Conservation (phyloP, 306 rosid species). For the Dryas drummondii region DNA sequence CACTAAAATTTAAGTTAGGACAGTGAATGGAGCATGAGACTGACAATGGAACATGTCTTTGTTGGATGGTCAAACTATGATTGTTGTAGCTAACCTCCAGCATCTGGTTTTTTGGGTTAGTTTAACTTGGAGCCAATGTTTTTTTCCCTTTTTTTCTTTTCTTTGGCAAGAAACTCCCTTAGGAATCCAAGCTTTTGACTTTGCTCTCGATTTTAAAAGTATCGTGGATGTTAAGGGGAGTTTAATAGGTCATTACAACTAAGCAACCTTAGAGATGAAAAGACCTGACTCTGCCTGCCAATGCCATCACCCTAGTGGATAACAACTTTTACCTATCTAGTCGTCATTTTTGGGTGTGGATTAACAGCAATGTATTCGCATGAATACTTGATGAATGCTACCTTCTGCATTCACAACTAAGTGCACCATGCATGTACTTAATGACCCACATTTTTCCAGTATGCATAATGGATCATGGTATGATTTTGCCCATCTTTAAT, state of each 20-base stretch:
- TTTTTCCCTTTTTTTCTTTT: neutral
- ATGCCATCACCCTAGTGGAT: neutral
- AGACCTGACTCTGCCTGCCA: neutral
- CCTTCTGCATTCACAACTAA: neutral
- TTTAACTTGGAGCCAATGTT: neutral
- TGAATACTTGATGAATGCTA: neutral
- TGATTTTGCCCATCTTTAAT: neutral
- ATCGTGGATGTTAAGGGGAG: neutral
- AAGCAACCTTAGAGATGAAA: constrained; percentile 6
- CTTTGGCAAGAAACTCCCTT: neutral
- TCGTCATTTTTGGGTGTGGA: neutral
- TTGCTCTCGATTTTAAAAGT: neutral
- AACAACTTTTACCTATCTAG: neutral
- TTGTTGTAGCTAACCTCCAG: neutral
- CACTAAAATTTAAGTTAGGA: neutral
- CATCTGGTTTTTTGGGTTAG: neutral
- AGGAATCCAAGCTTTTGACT: neutral
- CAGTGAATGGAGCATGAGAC: neutral
- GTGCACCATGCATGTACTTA: neutral
- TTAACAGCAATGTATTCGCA: neutral
- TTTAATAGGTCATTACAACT: neutral
- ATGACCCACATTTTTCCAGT: neutral
- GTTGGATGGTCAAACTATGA: neutral
- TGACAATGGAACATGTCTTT: neutral
- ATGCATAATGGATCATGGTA: neutral